Conservation (phyloP, 2,329 filamentous ascomycete species). For the Ophiosphaerella herpotricha region DNA sequence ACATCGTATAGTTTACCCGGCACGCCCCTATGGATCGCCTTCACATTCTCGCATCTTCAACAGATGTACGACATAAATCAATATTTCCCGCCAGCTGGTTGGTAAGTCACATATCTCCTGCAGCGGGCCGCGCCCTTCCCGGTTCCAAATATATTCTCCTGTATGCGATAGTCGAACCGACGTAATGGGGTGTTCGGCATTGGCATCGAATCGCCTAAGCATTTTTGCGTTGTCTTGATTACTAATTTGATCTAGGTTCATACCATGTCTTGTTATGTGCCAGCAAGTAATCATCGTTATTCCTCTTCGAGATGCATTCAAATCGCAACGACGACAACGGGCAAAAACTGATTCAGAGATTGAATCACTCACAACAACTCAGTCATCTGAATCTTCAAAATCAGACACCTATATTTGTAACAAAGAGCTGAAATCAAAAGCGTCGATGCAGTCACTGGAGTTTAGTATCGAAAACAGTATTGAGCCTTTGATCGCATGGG, state of each 20-base stretch:
- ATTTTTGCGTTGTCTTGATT: neutral
- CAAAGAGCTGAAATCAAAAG: conserved; percentile 40
- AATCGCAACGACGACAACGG: conserved; percentile 20
- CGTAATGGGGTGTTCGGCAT: neutral
- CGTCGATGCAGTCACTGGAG: conserved; percentile 45
- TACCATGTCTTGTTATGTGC: conserved; percentile 43
- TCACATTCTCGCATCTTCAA: conserved; percentile 37
- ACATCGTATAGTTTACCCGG: conserved; percentile 38
- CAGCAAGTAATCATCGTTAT: conserved; percentile 45
- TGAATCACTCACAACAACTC: conserved; percentile 30
- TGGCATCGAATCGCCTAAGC: neutral
- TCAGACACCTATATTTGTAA: conserved; percentile 23
- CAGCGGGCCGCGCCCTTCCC: neutral
- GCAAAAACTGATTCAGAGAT: conserved; percentile 30
- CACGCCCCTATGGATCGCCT: conserved; percentile 45
- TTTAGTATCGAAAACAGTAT: conserved; percentile 42
- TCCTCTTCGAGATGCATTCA: conserved; percentile 39
- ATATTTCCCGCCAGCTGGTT: conserved; percentile 43
- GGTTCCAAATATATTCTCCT: neutral
- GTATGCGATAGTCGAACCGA: conserved; percentile 7
- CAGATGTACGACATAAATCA: conserved; percentile 31
- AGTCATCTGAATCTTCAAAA: conserved; percentile 27
- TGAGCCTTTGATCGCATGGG: conserved; percentile 43
- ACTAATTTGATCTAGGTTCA: conserved; percentile 29
- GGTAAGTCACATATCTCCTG: conserved; percentile 27